Conservation (phyloP, 2,329 filamentous ascomycete genomes). For the Pseudogymnoascus sp. region DNA sequence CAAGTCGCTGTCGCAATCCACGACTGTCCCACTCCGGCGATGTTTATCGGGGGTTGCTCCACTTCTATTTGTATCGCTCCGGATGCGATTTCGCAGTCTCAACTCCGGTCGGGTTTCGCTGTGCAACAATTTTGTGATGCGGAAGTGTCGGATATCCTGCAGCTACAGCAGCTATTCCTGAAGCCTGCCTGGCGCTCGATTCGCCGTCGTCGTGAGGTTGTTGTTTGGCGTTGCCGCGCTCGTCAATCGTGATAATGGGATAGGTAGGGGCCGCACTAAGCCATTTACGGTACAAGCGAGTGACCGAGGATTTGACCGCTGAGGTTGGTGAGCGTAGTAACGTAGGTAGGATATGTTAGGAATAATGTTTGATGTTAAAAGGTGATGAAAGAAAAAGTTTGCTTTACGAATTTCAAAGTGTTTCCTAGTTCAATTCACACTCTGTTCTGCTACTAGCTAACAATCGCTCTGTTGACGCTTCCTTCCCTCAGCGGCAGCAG, state of each 20-base stretch:
- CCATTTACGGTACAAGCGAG: slow-evolving; percentile 4
- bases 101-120: neutral
- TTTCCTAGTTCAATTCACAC: neutral
- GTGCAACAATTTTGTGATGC: slow-evolving; percentile 6
- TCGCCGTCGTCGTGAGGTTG: slow-evolving; percentile 1
- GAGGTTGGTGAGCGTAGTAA: slow-evolving; percentile 1
- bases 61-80: slow-evolving; percentile 2
- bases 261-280: slow-evolving; percentile 6
- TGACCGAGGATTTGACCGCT: neutral
- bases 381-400: neutral
- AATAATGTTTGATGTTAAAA: neutral
- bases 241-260: slow-evolving; percentile 9
- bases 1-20: neutral
- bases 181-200: slow-evolving; percentile 4
- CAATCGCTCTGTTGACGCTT: neutral
- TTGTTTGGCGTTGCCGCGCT: slow-evolving; percentile 1
- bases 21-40: neutral
- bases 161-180: slow-evolving; percentile 1
- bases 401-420: neutral
- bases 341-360: neutral
- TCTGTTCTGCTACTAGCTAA: slow-evolving; percentile 1
- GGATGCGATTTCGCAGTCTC: slow-evolving; percentile 5
- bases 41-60: slow-evolving; percentile 3
- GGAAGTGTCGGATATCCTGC: neutral
- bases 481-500: neutral